Evolutionary conservation across 257 asterid genomes (phyloP), one percentile per base, ranked within the genome.

Genomic region (Pogostemon cablin): DNA sequence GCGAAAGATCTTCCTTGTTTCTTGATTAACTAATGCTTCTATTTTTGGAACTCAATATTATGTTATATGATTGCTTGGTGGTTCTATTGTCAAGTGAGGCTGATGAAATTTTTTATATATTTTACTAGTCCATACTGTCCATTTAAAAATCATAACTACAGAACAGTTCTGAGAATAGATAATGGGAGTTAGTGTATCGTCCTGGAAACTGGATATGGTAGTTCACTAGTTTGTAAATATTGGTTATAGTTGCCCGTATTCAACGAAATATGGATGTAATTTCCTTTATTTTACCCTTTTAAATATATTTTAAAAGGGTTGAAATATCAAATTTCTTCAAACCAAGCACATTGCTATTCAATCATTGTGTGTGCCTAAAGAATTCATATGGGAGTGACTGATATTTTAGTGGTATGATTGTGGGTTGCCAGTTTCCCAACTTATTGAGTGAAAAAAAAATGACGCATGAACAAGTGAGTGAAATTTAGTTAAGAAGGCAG

Each of bases 41-140:
- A 3, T 41, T 11, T n/a, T 42, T 34, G 41, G 75, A 49, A 60
- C 38, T 34, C 59, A 32, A 20, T 35, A 43, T 56, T 39, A 32
- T 5, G 54, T 41, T 68, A 56, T 7, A 34, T 38, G 39, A 52
- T 15, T 11, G 7, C 32, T 59, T 34, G 49, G 25, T 70, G 58
- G 65, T 32, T 58, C 59, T 44, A 57, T 58, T 34, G 25, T 59
- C 38, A 57, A 34, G 56, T 46, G 42, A 64, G 69, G 25, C 53
- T 46, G n/a, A 25, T 46, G 57, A 46, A 43, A 2, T 1, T 48
- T 4, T 9, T 20, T 46, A 10, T 25, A 32, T 2, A 32, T 47
- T 25, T 34, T 20, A 63, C 40, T 17, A 63, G 42, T 43, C 68
- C 40, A 35, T 58, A 17, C 7, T 43, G 42, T 43, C 53, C 40